Base-by-base conservation (phyloP, 805 yeast species). In the Cyberlindnera maclurae region DNA sequence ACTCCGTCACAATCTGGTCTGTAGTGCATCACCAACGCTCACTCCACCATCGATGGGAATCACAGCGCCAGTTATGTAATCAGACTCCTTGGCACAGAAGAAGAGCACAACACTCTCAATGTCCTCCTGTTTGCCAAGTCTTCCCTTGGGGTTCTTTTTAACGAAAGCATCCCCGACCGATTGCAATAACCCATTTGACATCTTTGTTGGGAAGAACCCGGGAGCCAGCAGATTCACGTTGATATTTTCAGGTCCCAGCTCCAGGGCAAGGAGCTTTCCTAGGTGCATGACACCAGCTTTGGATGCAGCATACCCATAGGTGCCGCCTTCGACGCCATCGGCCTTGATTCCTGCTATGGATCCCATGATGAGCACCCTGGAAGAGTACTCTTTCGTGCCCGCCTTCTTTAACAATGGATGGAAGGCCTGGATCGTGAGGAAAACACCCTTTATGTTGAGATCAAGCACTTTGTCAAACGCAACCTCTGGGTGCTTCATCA, bases 211-310 rank as follows among this genome's bases (percentile, higher is more conserved):
- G 70, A 82, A 78, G 56, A 79, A 82, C 0, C 90, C 90, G 0
- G 89, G 89, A 6, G 87, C 86, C 45, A 82, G 58, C 11, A 76
- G 64, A 60, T 82, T 82, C 41, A 81, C 87, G 34, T 76, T 80
- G 51, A 82, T 73, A 60, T 81, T 73, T 32, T 67, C 62, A 5
- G 79, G 81, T 2, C 84, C 88, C 50, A 82, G 66, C 52, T 78
- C 81, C 30, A 72, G 57, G 3, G 89, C 83, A 49, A 82, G 67
- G 41, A 68, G 60, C 57, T 74, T 76, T 24, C 81, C 79, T 57
- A 82, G 52, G 55, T 82, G 89, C 41, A 77, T 71, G 4, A 82
- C 78, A 31, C 84, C 89, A 3, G 88, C 84, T 58, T 82, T 82
- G 31, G 88, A 79, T 13, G 88, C 82, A 32, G 71, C 53, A 58